phyloP scores from a whole-genome alignment of 257 asterid species.

The Solanum virginianum region DNA sequence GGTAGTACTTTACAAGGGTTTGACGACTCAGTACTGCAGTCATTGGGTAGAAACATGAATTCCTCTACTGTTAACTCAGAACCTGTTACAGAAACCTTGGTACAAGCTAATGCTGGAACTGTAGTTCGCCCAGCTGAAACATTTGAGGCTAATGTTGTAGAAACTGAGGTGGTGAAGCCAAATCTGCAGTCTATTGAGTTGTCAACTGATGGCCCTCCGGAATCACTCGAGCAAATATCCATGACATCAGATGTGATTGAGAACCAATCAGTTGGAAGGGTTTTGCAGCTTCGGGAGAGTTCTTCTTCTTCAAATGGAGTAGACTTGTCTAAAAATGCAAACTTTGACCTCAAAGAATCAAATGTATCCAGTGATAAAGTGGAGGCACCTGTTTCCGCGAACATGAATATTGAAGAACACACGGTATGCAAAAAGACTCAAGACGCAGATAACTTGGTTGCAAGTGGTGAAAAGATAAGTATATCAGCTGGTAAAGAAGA shows the following conservation, averaged over 20 bases:
- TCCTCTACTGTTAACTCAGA: constrained; percentile 41
- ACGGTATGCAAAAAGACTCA: constrained; percentile 11
- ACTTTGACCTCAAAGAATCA: constrained; percentile 12
- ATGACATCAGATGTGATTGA: constrained; percentile 13
- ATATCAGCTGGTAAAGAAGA: constrained; percentile 38
- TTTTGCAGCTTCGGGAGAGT: constrained; percentile 44
- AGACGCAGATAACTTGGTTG: constrained; percentile 10
- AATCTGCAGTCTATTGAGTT: constrained; percentile 11
- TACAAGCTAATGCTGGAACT: constrained; percentile 22
- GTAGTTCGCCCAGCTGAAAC: constrained; percentile 21
- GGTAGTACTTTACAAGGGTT: constrained; percentile 19
- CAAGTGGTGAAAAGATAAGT: constrained; percentile 15
- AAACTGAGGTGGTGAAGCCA: constrained; percentile 30
- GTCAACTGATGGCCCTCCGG: constrained; percentile 11
- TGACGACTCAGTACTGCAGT: constrained; percentile 11
- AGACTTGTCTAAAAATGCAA: constrained; percentile 2
- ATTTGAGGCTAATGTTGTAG: constrained; percentile 17
- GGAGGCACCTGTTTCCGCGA: neutral
- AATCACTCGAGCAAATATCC: constrained; percentile 22
- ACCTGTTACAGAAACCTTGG: constrained; percentile 37
- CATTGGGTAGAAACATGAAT: constrained; percentile 9
- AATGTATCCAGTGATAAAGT: constrained; percentile 8
- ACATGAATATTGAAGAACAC: constrained; percentile 10
- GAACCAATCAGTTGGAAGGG: constrained; percentile 23
- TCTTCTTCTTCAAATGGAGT: neutral